Percentiles rank a stretch among this genome's conserved stretches.
phyloP scores from a whole-genome alignment of 768 basidiomycete species.

The Favolaschia claudopus region DNA sequence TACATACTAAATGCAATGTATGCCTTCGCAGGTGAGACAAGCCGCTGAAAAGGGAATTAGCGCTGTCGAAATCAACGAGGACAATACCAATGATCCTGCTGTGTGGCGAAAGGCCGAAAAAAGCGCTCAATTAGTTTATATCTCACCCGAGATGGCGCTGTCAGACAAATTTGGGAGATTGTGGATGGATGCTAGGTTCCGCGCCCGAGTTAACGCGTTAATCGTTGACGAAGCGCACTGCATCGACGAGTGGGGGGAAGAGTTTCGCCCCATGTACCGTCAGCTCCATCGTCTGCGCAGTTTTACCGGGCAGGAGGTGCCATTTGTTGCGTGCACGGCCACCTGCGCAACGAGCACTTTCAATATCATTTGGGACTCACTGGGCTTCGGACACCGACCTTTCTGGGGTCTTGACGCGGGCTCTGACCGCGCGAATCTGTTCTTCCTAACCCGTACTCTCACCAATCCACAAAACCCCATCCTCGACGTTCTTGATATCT shows the following conservation, averaged over 20 bases:
- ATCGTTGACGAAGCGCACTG: slow-evolving; percentile 44
- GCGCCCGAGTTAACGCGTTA: slow-evolving; percentile 30
- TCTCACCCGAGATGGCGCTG: slow-evolving; percentile 30
- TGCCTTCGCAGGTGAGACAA: slow-evolving; percentile 6
- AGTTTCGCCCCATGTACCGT: slow-evolving; percentile 35
- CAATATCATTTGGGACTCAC: slow-evolving; percentile 32
- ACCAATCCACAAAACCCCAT: slow-evolving; percentile 23
- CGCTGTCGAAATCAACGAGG: slow-evolving; percentile 10
- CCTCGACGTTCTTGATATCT: slow-evolving; percentile 27
- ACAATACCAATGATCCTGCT: neutral
- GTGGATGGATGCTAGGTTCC: slow-evolving; percentile 38
- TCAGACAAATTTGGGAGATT: slow-evolving; percentile 34
- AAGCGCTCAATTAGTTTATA: neutral
- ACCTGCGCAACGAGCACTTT: slow-evolving; percentile 34
- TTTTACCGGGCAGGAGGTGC: slow-evolving; percentile 37
- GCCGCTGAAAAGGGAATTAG: slow-evolving; percentile 9
- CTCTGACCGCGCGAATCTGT: slow-evolving; percentile 33
- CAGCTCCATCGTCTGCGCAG: slow-evolving; percentile 30
- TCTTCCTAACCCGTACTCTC: slow-evolving; percentile 23
- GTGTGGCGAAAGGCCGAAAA: slow-evolving; percentile 3
- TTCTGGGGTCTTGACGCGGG: slow-evolving; percentile 43
- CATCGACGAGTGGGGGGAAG: slow-evolving; percentile 41
- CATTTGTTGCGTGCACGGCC: slow-evolving; percentile 37
- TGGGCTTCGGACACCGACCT: slow-evolving; percentile 38
- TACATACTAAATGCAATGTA: no score